Conservation (phyloP, 1,284 basidiomycete genomes). For the Trichosporon coremiiforme region DNA sequence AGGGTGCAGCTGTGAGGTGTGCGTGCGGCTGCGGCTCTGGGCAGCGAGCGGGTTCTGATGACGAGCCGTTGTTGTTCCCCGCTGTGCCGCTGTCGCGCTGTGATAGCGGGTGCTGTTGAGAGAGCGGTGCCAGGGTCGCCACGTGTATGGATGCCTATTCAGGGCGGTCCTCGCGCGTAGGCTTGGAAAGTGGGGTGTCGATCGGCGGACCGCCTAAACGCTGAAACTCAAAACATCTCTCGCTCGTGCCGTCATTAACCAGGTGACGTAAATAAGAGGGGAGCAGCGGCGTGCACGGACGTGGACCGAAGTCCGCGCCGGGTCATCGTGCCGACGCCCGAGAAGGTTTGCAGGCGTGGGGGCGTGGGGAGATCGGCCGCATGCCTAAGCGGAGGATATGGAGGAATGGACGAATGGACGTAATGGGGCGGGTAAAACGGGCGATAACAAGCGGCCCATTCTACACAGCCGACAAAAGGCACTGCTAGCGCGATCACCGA, state of each 20-base stretch:
- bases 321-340: background rate
- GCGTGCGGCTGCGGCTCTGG: background rate
- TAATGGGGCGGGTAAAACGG: constrained; percentile 8
- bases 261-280: background rate
- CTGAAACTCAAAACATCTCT: constrained; percentile 1
- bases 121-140: constrained; percentile 2
- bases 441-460: background rate
- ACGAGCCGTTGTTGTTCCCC: constrained; percentile 17
- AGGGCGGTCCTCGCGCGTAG: background rate
- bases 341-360: background rate
- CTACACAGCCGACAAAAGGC: background rate
- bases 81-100: background rate
- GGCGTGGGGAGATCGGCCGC: background rate
- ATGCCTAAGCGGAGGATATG: background rate
- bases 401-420: background rate
- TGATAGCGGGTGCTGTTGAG: constrained; percentile 7
- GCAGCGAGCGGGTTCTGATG: background rate
- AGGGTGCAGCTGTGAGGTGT: background rate
- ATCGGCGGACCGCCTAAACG: background rate
- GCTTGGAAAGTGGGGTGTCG: background rate
- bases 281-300: background rate
- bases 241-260: background rate
- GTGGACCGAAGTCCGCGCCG: background rate
- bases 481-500: background rate
- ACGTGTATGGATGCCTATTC: constrained; percentile 15